A percentile compares a stretch with the other conserved stretches of the same genome.
These are phyloP conservation scores for Beauveria medogensis DNA, from an alignment of 2,329 filamentous ascomycete genomes.

Conservation along the genomic window DNA sequence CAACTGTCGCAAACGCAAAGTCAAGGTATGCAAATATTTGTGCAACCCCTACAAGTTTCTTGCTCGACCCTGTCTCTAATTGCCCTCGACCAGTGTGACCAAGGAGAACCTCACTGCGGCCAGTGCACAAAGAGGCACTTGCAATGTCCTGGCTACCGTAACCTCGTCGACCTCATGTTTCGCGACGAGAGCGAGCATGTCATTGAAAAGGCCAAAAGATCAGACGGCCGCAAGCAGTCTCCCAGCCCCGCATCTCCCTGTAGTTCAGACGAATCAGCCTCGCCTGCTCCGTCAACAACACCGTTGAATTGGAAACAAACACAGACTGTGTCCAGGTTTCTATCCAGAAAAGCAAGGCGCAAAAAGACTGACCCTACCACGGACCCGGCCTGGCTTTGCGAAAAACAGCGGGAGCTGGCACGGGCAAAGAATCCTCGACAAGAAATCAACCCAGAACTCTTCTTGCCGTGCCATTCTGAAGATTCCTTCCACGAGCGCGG, in stretches of 20 bases:
- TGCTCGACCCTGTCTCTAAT: neutral
- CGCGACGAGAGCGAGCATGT: slow-evolving; percentile 49
- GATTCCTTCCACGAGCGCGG: slow-evolving; percentile 33
- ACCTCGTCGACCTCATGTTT: slow-evolving; percentile 49
- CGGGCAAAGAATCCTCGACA: neutral
- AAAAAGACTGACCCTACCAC: neutral
- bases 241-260: slow-evolving; percentile 12
- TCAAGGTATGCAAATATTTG: slow-evolving; percentile 36
- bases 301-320: neutral
- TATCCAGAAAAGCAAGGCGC: neutral
- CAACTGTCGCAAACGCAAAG: slow-evolving; percentile 47
- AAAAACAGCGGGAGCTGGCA: neutral
- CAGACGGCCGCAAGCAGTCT: slow-evolving; percentile 17
- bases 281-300: neutral
- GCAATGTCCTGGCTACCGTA: slow-evolving; percentile 47
- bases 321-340: neutral
- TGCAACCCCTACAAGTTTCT: slow-evolving; percentile 2
- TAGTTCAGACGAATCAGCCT: neutral
- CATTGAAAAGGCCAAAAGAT: slow-evolving; percentile 38
- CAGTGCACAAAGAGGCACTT: slow-evolving; percentile 46
- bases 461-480: slow-evolving; percentile 1
- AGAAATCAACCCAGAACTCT: neutral
- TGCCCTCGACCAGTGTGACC: slow-evolving; percentile 38
- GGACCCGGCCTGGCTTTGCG: neutral
- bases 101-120: slow-evolving; percentile 41